phyloP scores from a whole-genome alignment of 495 filamentous ascomycete genomes.

The Penicillium pancosmium region DNA sequence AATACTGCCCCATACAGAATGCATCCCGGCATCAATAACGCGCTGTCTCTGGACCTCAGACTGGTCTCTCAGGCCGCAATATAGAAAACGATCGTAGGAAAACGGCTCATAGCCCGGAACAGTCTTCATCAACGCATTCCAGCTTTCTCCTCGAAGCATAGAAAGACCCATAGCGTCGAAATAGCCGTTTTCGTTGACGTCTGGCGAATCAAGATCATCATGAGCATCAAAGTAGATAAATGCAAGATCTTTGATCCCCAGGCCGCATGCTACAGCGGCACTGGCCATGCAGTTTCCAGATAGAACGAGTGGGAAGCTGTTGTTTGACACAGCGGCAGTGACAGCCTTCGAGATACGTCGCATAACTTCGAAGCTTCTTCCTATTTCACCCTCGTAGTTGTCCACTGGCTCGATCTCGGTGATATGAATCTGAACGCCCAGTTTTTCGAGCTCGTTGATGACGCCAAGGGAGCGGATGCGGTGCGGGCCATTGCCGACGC shows the following conservation, averaged over 20 bases:
- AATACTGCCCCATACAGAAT: constrained; percentile 20
- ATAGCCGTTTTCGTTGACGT: constrained; percentile 33
- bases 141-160: constrained; percentile 34
- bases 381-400: constrained; percentile 31
- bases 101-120: constrained; percentile 26
- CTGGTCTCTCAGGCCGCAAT: constrained; percentile 28
- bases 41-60: constrained; percentile 17
- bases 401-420: constrained; percentile 24
- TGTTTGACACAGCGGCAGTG: constrained; percentile 9
- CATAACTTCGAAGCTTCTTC: constrained; percentile 30
- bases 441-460: constrained; percentile 7
- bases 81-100: constrained; percentile 22
- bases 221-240: constrained; percentile 33
- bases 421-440: constrained; percentile 14
- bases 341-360: constrained; percentile 26
- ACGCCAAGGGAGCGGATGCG: constrained; percentile 13
- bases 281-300: constrained; percentile 31
- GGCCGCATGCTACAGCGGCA: constrained; percentile 25
- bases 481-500: constrained; percentile 31
- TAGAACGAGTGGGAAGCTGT: constrained; percentile 28
- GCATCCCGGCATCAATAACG: constrained; percentile 27
- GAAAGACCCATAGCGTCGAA: constrained; percentile 31
- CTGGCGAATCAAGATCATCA: constrained; percentile 31
- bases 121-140: constrained; percentile 25
- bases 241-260: constrained; percentile 16